These are phyloP conservation scores for Panus rudis DNA, from an alignment of 768 basidiomycete species.

Conservation along the genomic window DNA sequence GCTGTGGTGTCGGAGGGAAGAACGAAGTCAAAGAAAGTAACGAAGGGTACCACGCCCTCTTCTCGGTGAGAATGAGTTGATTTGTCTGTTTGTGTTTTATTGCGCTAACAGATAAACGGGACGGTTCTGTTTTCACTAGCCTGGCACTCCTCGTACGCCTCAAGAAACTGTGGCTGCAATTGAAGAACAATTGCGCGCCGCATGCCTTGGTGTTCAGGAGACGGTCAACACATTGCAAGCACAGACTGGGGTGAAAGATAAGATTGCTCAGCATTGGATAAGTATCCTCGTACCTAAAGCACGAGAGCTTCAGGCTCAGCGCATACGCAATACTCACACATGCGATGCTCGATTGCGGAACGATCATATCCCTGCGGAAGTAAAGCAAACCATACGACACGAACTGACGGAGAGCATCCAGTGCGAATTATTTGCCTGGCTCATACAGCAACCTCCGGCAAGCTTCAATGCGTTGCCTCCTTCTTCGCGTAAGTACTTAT, in stretches of 20 bases:
- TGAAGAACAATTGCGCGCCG: conserved; percentile 22
- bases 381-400: not conserved
- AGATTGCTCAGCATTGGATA: conserved; percentile 32
- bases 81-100: not conserved
- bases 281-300: conserved; percentile 19
- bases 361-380: not conserved
- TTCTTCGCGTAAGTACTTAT: conserved; percentile 2
- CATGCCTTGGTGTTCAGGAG: conserved; percentile 27
- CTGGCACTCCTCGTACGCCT: conserved; percentile 13
- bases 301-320: not conserved
- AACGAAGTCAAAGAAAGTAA: conserved; percentile 24
- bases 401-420: conserved; percentile 12
- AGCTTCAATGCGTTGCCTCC: not conserved
- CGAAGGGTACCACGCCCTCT: conserved; percentile 27
- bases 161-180: conserved; percentile 10
- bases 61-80: not conserved
- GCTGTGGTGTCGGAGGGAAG: conserved; percentile 18
- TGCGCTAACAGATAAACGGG: not conserved
- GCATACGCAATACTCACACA: not conserved
- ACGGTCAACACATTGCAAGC: conserved; percentile 25
- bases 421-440: conserved; percentile 11
- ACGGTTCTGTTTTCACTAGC: not conserved
- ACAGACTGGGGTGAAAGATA: conserved; percentile 32
- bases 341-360: not conserved
- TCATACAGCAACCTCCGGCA: not conserved